Conservation (phyloP, 2,329 filamentous ascomycete genomes). For the Zymoseptoria pseudotritici region DNA sequence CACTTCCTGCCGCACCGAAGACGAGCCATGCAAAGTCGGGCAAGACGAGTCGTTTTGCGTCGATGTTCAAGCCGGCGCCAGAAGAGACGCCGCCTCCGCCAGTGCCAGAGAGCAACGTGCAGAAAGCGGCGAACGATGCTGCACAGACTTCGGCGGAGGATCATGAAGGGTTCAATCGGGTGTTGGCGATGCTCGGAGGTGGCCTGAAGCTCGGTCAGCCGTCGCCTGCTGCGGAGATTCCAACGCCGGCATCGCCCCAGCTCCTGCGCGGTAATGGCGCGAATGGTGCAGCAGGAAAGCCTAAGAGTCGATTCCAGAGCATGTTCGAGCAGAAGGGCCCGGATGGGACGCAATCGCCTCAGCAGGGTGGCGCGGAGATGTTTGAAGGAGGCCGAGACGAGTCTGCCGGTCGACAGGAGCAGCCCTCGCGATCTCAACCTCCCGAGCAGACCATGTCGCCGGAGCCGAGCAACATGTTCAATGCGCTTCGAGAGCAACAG, state of each 20-base stretch:
- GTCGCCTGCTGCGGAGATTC: constrained; percentile 13
- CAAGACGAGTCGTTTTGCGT: constrained; percentile 80
- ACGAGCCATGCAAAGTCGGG: constrained; percentile 45
- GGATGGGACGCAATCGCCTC: constrained; percentile 24
- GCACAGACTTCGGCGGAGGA: constrained; percentile 53
- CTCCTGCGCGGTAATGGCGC: constrained; percentile 15
- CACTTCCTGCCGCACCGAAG: constrained; percentile 9
- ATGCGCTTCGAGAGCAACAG: constrained; percentile 17
- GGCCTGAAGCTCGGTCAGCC: constrained; percentile 33
- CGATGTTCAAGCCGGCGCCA: constrained; percentile 47
- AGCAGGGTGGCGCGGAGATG: constrained; percentile 9
- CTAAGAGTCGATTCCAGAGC: constrained; percentile 26
- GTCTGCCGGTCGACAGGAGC: constrained; percentile 9
- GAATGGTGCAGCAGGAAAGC: constrained; percentile 18
- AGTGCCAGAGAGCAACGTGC: constrained; percentile 3
- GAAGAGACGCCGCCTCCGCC: constrained; percentile 16
- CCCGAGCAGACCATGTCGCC: constrained; percentile 13
- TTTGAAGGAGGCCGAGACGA: constrained; percentile 11
- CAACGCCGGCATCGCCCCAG: constrained; percentile 19
- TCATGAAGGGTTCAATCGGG: constrained; percentile 66
- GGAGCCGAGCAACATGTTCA: constrained; percentile 18
- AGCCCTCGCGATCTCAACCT: constrained; percentile 7
- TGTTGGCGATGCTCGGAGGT: constrained; percentile 72
- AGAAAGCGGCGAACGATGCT: constrained; percentile 20
- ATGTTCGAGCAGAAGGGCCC: constrained; percentile 29